Evolutionary conservation across 208 protist species (phyloP), one percentile per base, ranked within the genome.

Genomic region (Crithidia bombi): DNA sequence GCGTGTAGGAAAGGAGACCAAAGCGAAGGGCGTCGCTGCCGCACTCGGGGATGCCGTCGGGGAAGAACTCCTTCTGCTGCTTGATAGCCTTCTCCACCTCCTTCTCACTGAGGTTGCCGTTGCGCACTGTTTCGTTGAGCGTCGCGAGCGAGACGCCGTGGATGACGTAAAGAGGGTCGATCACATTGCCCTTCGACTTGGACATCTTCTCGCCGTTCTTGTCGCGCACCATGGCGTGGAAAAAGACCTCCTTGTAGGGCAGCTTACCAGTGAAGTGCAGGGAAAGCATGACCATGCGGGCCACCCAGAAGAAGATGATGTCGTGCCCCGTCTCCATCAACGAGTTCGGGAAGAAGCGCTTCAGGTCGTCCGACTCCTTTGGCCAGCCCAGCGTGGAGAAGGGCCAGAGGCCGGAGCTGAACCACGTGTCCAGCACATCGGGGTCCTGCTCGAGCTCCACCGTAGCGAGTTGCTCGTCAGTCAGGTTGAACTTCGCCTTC

Each of bases 291-390:
- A 99, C 98, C 99, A 99, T 99, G 65, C 99, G 85, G 19, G 99
- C 99, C 5, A 99, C 99, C 99, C 99, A 99, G 89, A 99, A 99
- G 90, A 99, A 99, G 26, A 99, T 66, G 73, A 99, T 99, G 85
- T 99, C 99, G 57, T 95, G 77, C 23, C 99, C 99, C 21, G 99
- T 99, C 87, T 99, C 99, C 63, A 99, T 93, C 10, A 99, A 64
- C 21, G 81, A 74, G 35, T 82, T 98, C 41, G 99, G 99, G 80
- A 98, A 99, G 83, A 99, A 99, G 25, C 86, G 79, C 56, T 97
- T 73, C 75, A 98, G 93, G 70, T 99, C 98, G 19, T 75, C 64
- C 23, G 85, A 90, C 51, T 98, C 79, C 23, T 84, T 73, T 39
- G 98, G 98, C 98, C 98, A 99, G 33, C 97, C 98, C 11, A 99